Evolutionary conservation across 2,329 filamentous ascomycete species (phyloP), one percentile per base, ranked within the genome.

Genomic region (Fusarium veterinarium): DNA sequence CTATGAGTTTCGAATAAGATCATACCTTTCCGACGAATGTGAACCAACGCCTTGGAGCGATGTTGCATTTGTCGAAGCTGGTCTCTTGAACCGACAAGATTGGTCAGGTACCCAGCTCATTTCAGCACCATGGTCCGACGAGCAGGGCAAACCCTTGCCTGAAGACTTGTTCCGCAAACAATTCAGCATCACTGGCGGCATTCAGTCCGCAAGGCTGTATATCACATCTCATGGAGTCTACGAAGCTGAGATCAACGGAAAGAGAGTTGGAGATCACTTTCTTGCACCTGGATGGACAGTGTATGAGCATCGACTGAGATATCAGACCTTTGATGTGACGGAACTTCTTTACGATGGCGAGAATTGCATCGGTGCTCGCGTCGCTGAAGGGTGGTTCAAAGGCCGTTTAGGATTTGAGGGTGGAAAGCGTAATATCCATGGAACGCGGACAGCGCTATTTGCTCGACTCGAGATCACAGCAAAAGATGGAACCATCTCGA

Each of bases 251-350:
- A 83, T 89, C 60, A 88, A 89, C 59, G 86, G 84, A 0, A 6
- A 40, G 13, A 25, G 31, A n/a, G 51, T 67, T 3, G 64, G 64
- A 0, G 80, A 83, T 51, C 64, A 79, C 8, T 80, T 83, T 19
- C 78, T 88, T 44, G 84, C 86, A 23, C 87, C 87, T 0, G 87
- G 87, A 0, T 89, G 86, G 85, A 84, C 84, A 49, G 83, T 82
- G 6, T 90, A 89, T 70, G 78, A 83, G 1, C 77, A 85, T 60
- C 81, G 87, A 2, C 82, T 86, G 20, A 79, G 82, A 2, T 90
- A 90, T 64, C 83, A 89, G 64, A 86, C 84, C 0, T 87, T 86
- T 64, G 87, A 90, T 65, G 84, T 90, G 3, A 83, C 83, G 0
- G 65, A 78, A 2, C 78, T 86, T 0, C 58, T 89, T 3, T 76